Conservation (phyloP, 129 eudicot species). For the Smallanthus sonchifolius region DNA sequence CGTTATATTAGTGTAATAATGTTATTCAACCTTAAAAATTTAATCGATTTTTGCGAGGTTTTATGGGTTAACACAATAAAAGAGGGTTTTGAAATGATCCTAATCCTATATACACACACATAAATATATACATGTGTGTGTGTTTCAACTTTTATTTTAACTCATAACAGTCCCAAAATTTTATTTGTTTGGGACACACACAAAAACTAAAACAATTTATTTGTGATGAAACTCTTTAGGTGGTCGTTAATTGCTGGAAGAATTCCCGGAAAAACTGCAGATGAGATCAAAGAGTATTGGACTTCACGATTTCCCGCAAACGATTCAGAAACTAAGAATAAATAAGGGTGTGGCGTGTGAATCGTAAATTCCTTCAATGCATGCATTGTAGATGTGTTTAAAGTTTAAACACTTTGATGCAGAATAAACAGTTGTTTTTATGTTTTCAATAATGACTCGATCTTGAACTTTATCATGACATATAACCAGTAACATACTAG, state of each 20-base stretch:
- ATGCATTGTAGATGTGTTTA: background rate
- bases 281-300: conserved; percentile 50
- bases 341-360: background rate
- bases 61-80: too few species aligned
- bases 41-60: too few species aligned
- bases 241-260: conserved; percentile 62
- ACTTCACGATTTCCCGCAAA: conserved; percentile 21
- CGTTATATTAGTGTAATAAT: too few species aligned
- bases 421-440: background rate
- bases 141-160: background rate
- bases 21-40: too few species aligned
- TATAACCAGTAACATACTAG: too few species aligned
- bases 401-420: background rate
- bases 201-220: background rate
- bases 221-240: conserved; percentile 4
- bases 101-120: too few species aligned
- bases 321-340: conserved; percentile 4
- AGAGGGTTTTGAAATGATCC: too few species aligned
- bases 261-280: conserved; percentile 56
- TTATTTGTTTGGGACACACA: background rate
- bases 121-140: background rate
- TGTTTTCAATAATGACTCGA: background rate
- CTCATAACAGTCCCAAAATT: background rate
- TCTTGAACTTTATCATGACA: background rate
- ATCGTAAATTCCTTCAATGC: background rate